phyloP scores from a whole-genome alignment of 139 green algal genomes.

The Coelastrella sp. region DNA sequence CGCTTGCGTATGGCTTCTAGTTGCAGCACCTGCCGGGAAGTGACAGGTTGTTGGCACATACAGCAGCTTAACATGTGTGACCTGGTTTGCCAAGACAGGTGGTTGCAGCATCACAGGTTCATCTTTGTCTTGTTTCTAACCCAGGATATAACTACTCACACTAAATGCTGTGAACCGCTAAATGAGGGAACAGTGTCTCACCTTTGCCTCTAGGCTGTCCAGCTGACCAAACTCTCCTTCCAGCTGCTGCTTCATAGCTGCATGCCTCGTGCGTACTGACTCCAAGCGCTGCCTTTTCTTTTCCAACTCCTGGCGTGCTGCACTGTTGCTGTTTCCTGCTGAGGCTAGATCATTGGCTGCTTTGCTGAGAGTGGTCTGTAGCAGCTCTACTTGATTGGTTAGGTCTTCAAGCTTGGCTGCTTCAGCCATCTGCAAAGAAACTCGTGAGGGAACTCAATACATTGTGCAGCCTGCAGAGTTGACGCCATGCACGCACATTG shows the following conservation, averaged over 20 bases:
- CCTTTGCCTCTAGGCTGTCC: constrained; percentile 70
- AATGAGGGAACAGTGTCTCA: too few relatives aligned
- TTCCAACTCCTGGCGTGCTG: constrained; percentile 59
- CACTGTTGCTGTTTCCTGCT: constrained; percentile 37
- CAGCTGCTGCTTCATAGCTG: constrained; percentile 64
- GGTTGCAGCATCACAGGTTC: too few relatives aligned
- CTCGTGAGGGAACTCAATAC: not conserved
- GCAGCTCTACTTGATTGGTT: constrained; percentile 59
- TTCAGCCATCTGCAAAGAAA: constrained; percentile 17
- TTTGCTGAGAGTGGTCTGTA: constrained; percentile 69
- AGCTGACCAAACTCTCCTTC: constrained; percentile 72
- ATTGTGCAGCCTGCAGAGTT: not conserved
- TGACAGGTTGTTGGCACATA: too few relatives aligned
- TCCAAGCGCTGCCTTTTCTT: constrained; percentile 56
- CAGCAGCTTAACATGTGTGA: too few relatives aligned
- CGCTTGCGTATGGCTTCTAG: constrained; percentile 59
- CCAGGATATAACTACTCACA: too few relatives aligned
- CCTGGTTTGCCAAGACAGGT: too few relatives aligned
- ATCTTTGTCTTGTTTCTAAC: too few relatives aligned
- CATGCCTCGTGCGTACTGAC: constrained; percentile 52
- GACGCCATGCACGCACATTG: too few relatives aligned
- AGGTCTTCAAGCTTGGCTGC: constrained; percentile 55
- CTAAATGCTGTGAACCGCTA: too few relatives aligned
- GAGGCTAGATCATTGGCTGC: constrained; percentile 68
- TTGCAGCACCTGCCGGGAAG: constrained; percentile 49